A percentile compares a stretch with the other conserved stretches of the same genome.
Evolutionary conservation across 805 yeast genomes (phyloP).

Genomic region (Metschnikowia lunata): DNA sequence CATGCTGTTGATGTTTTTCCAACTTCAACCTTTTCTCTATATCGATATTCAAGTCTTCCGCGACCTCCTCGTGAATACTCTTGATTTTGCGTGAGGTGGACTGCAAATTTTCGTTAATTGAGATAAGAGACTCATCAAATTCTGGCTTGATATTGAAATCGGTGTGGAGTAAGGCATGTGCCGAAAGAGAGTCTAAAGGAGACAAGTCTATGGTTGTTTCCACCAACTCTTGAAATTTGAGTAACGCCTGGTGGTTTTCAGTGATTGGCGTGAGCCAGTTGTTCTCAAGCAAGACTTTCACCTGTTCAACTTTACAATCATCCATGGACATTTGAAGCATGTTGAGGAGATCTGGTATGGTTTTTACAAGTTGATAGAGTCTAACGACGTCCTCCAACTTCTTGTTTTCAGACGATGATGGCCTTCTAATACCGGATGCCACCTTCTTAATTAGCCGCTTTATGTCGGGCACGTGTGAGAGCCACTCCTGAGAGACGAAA

Average conservation of each 20-base stretch:
- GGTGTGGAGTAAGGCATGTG: constrained; percentile 39
- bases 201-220: constrained; percentile 89
- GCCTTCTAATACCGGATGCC: constrained; percentile 25
- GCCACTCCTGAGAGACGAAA: constrained; percentile 59
- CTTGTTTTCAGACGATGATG: constrained; percentile 42
- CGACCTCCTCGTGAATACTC: constrained; percentile 57
- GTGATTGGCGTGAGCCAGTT: constrained; percentile 59
- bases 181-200: constrained; percentile 58
- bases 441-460: constrained; percentile 71
- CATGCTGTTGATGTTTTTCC: constrained; percentile 82
- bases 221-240: constrained; percentile 75
- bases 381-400: constrained; percentile 85
- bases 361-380: constrained; percentile 71
- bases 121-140: constrained; percentile 72
- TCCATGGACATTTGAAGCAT: constrained; percentile 44
- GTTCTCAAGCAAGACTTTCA: constrained; percentile 36
- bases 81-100: constrained; percentile 51
- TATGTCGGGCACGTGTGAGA: constrained; percentile 77
- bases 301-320: constrained; percentile 25
- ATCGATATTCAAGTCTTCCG: constrained; percentile 75
- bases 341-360: constrained; percentile 64
- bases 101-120: constrained; percentile 56
- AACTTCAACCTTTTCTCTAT: constrained; percentile 83
- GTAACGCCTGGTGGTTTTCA: constrained; percentile 47
- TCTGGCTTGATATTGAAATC: constrained; percentile 87